These are phyloP conservation scores for Pyrenochaeta sp. DNA, from an alignment of 2,329 filamentous ascomycete species.

Conservation along the genomic window DNA sequence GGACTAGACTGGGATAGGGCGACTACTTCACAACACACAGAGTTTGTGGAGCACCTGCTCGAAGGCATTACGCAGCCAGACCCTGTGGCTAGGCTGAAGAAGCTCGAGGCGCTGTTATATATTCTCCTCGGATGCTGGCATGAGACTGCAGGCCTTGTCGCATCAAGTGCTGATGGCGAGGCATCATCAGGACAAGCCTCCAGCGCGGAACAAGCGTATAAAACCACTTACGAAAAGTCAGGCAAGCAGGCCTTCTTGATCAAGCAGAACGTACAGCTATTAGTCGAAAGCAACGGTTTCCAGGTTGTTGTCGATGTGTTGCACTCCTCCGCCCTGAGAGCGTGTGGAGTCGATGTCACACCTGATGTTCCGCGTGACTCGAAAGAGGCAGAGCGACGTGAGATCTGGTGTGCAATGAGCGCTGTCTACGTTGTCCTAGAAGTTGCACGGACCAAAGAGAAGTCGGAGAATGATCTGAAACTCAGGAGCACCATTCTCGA, in stretches of 20 bases:
- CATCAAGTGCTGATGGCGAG: constrained; percentile 13
- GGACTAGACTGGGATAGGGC: constrained; percentile 72
- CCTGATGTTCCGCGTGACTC: constrained; percentile 39
- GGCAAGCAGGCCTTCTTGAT: constrained; percentile 56
- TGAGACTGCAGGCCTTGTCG: constrained; percentile 56
- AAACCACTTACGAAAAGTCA: constrained; percentile 40
- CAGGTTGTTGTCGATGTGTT: constrained; percentile 52
- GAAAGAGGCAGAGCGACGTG: constrained; percentile 51
- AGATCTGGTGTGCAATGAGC: constrained; percentile 60
- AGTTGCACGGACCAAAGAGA: constrained; percentile 49
- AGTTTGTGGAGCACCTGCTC: constrained; percentile 63
- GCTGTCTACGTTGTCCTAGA: constrained; percentile 61
- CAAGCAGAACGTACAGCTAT: constrained; percentile 53
- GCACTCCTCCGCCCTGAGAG: constrained; percentile 42
- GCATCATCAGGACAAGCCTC: constrained; percentile 21
- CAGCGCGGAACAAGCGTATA: constrained; percentile 9
- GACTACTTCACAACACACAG: constrained; percentile 62
- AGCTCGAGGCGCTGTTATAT: constrained; percentile 57
- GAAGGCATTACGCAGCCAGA: constrained; percentile 41
- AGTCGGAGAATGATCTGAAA: constrained; percentile 60
- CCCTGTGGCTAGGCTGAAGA: constrained; percentile 40
- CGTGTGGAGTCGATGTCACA: constrained; percentile 38
- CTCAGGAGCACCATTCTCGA: constrained; percentile 49
- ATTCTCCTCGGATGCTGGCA: constrained; percentile 59
- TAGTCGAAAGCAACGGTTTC: constrained; percentile 53